These are phyloP conservation scores for Hirsutella rhossiliensis DNA, from an alignment of 2,329 filamentous ascomycete species.

Conservation along the genomic window DNA sequence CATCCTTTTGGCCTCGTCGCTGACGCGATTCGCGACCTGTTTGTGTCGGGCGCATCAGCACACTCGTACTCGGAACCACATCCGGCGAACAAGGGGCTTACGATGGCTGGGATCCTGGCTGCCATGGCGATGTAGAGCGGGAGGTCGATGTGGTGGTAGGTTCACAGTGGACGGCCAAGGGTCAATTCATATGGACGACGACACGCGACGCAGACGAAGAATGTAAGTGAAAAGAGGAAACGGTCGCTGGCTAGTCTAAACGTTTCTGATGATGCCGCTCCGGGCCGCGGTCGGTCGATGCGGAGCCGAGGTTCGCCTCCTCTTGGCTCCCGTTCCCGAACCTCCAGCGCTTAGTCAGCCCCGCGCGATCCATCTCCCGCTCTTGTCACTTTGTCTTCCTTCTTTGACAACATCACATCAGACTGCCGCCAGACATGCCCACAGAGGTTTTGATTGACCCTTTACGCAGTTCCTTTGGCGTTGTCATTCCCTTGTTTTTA, in stretches of 20 bases:
- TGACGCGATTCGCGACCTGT: conserved; percentile 50
- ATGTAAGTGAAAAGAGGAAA: no score
- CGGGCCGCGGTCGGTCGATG: neutral
- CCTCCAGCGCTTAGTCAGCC: no score
- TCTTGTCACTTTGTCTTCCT: no score
- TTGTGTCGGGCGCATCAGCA: conserved; percentile 3
- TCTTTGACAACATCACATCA: no score
- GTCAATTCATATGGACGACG: neutral
- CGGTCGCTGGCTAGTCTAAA: no score
- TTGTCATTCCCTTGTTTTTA: no score
- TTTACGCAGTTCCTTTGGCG: no score
- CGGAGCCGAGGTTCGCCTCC: conserved; percentile 4
- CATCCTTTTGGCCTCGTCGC: conserved; percentile 72
- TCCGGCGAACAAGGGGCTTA: conserved; percentile 2
- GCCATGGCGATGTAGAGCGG: conserved; percentile 15
- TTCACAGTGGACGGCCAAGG: neutral
- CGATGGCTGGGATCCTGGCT: conserved; percentile 20
- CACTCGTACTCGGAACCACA: neutral
- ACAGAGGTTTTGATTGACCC: no score
- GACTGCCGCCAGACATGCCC: no score
- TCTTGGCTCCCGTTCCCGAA: no score
- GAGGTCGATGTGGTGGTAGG: neutral
- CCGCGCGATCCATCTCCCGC: no score
- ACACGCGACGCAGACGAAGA: no score
- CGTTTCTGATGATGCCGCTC: neutral